Percentiles rank a stretch among this genome's conserved stretches.
phyloP scores from a whole-genome alignment of 1,284 basidiomycete genomes.

The Sanghuangporus weigelae region DNA sequence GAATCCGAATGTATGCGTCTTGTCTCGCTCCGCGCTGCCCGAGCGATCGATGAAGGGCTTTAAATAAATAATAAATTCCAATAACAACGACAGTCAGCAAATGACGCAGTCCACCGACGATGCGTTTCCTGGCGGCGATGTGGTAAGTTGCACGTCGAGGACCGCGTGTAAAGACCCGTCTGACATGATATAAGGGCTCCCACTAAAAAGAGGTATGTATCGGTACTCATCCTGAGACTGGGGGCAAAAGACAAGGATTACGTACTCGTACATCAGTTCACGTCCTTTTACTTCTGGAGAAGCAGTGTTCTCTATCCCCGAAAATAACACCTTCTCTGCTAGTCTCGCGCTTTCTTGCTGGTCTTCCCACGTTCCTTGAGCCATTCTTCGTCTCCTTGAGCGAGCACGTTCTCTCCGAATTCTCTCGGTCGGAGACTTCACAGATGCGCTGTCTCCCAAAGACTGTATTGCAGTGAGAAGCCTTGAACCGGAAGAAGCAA shows the following conservation, averaged over 20 bases:
- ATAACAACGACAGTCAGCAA: conserved; percentile 35
- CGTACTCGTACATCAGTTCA: conserved; percentile 55
- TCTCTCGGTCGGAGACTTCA: not conserved
- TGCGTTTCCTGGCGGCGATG: conserved; percentile 27
- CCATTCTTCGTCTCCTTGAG: not conserved
- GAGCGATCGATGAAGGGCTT: no score
- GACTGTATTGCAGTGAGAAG: not conserved
- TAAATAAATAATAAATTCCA: no score
- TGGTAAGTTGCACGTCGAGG: conserved; percentile 49
- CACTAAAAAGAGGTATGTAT: conserved; percentile 31
- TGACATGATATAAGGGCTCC: conserved; percentile 47
- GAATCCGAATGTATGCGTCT: no score
- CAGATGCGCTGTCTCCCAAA: not conserved
- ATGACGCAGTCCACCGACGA: conserved; percentile 46
- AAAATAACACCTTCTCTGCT: not conserved
- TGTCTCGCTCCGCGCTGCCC: no score
- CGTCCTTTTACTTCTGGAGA: conserved; percentile 29
- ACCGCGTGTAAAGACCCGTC: conserved; percentile 49
- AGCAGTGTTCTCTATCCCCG: not conserved
- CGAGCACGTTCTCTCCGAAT: not conserved
- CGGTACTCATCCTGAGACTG: not conserved
- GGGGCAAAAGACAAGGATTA: conserved; percentile 15
- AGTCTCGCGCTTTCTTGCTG: not conserved
- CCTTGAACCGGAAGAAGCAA: not conserved
- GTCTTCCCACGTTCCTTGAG: not conserved